Conservation (phyloP, 169 alveolate genomes). For the Besnoitia besnoiti region DNA sequence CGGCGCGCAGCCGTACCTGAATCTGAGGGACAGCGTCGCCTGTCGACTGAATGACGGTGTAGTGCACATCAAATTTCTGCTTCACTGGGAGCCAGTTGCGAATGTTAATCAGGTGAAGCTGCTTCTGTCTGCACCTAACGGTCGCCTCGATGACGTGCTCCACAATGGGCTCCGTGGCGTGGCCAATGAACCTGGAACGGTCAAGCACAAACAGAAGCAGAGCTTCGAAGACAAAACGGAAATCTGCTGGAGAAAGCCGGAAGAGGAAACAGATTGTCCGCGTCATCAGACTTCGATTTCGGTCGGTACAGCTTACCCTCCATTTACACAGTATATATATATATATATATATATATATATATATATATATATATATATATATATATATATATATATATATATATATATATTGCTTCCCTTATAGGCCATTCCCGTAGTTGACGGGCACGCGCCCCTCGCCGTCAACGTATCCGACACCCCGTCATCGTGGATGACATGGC, state of each 20-base stretch:
- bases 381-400: not conserved
- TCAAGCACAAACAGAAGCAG: too few relatives aligned
- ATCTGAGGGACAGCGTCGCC: conserved; percentile 46
- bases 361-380: not conserved
- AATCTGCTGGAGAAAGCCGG: not conserved
- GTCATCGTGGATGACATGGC: too few relatives aligned
- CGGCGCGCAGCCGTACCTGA: too few relatives aligned
- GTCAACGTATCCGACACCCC: not conserved
- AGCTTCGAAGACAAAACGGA: too few relatives aligned
- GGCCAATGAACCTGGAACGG: conserved; percentile 57
- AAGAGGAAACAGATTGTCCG: not conserved
- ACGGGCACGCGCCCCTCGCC: not conserved
- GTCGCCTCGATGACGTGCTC: conserved; percentile 61
- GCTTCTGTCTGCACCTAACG: conserved; percentile 50
- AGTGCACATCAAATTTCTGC: conserved; percentile 48
- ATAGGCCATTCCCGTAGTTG: not conserved
- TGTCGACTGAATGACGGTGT: conserved; percentile 51
- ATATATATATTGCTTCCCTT: not conserved
- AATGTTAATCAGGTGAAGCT: conserved; percentile 10
- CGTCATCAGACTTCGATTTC: not conserved
- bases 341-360: too few relatives aligned
- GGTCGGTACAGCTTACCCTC: too few relatives aligned
- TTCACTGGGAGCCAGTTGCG: conserved; percentile 61
- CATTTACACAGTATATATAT: too few relatives aligned
- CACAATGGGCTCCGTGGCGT: conserved; percentile 58